These are phyloP conservation scores for Arthrobotrys pseudoclavata DNA, from an alignment of 2,329 filamentous ascomycete genomes.

Conservation along the genomic window DNA sequence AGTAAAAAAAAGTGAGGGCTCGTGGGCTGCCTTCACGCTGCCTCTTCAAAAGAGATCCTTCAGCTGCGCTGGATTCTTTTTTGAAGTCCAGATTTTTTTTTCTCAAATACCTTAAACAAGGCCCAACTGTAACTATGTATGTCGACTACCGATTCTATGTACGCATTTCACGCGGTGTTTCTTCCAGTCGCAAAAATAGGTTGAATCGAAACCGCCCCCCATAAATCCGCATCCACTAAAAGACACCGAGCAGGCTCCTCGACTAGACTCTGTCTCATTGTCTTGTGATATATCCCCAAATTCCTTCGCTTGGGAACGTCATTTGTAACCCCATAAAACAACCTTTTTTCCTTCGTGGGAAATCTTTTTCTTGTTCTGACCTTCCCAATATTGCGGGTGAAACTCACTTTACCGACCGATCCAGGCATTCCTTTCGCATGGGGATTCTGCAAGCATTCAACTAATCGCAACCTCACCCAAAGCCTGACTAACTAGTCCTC, in stretches of 20 bases:
- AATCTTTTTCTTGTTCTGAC: slow-evolving; percentile 42
- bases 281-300: slow-evolving; percentile 45
- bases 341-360: slow-evolving; percentile 34
- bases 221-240: slow-evolving; percentile 14
- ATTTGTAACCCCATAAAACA: slow-evolving; percentile 35
- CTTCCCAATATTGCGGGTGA: slow-evolving; percentile 57
- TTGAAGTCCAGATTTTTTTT: slow-evolving; percentile 31
- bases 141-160: slow-evolving; percentile 21
- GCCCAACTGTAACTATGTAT: slow-evolving; percentile 16
- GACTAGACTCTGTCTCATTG: slow-evolving; percentile 19
- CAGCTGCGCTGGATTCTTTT: slow-evolving; percentile 18
- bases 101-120: slow-evolving; percentile 17
- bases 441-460: slow-evolving; percentile 47
- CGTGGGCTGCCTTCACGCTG: slow-evolving; percentile 1
- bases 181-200: slow-evolving; percentile 37
- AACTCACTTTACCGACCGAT: slow-evolving; percentile 50
- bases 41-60: slow-evolving; percentile 28
- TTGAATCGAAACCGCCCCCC: slow-evolving; percentile 21
- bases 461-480: slow-evolving; percentile 42
- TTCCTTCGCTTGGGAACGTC: slow-evolving; percentile 23
- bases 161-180: slow-evolving; percentile 35
- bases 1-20: slow-evolving; percentile 7
- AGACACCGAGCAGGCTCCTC: slow-evolving; percentile 1
- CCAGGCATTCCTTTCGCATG: slow-evolving; percentile 51
- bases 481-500: slow-evolving; percentile 15